Conservation (phyloP, 306 rosid species). For the Fragaria nilgerrensis region DNA sequence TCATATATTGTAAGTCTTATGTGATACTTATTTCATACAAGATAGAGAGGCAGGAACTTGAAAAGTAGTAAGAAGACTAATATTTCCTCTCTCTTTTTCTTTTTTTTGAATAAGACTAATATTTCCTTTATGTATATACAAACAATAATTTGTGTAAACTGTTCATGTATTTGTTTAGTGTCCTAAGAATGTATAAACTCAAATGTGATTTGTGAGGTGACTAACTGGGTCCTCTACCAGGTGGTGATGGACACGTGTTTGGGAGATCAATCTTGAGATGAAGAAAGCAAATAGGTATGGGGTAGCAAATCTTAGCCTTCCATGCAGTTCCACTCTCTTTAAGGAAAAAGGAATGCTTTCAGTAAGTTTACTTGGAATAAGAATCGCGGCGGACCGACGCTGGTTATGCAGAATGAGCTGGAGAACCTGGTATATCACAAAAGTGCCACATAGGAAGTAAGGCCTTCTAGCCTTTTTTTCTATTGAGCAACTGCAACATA, state of each 20-base stretch:
- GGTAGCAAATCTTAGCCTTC: conserved; percentile 19
- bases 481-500: not conserved
- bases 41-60: not conserved
- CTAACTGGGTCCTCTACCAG: conserved; percentile 7
- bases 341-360: conserved; percentile 11
- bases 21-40: not conserved
- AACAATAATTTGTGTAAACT: not conserved
- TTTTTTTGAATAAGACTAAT: not conserved
- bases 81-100: not conserved
- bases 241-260: conserved; percentile 23
- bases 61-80: not conserved
- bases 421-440: conserved; percentile 35
- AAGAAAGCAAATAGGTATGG: conserved; percentile 9
- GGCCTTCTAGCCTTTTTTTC: conserved; percentile 16
- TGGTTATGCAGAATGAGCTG: conserved; percentile 39
- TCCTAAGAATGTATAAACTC: not conserved
- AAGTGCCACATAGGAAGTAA: conserved; percentile 30
- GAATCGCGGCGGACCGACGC: conserved; percentile 64
- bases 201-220: conserved; percentile 17
- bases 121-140: not conserved
- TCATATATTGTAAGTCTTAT: not conserved
- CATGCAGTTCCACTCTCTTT: not conserved
- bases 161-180: not conserved
- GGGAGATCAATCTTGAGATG: conserved; percentile 7
- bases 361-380: conserved; percentile 28